A percentile compares a stretch with the other conserved stretches of the same genome.
Evolutionary conservation across 2,329 filamentous ascomycete genomes (phyloP).

Genomic region (Coniella vitis): DNA sequence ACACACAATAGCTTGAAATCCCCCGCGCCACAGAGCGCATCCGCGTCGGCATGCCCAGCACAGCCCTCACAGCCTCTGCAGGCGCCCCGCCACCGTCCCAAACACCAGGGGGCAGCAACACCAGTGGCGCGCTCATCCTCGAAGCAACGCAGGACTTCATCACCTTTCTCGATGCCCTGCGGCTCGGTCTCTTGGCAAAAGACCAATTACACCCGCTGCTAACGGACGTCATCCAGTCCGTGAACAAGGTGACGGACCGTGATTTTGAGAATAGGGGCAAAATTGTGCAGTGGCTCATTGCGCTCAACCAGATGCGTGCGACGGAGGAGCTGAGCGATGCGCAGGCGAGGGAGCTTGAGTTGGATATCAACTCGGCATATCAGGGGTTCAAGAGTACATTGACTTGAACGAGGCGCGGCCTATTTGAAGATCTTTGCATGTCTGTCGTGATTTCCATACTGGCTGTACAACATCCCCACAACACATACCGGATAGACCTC

Average conservation of each 20-base stretch:
- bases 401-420: conserved; percentile 34
- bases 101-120: conserved; percentile 27
- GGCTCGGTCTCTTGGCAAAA: conserved; percentile 86
- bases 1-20: conserved; percentile 73
- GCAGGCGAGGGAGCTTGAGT: conserved; percentile 79
- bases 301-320: conserved; percentile 94
- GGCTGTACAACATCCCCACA: too few species aligned
- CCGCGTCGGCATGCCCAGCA: conserved; percentile 86
- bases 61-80: conserved; percentile 56
- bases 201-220: conserved; percentile 93
- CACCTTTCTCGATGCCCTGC: conserved; percentile 91
- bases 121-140: conserved; percentile 64
- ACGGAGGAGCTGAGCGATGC: conserved; percentile 84
- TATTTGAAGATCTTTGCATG: not conserved
- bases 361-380: conserved; percentile 93
- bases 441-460: not conserved
- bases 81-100: conserved; percentile 37
- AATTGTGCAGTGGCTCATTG: conserved; percentile 97
- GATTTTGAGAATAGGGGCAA: conserved; percentile 95
- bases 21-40: conserved; percentile 90
- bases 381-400: conserved; percentile 84
- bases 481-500: too few species aligned
- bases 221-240: conserved; percentile 91
- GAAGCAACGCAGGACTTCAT: conserved; percentile 97
- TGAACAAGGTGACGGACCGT: conserved; percentile 91